Evolutionary conservation across 2,329 filamentous ascomycete genomes (phyloP).

Genomic region (Rhinocladiella mackenziei): DNA sequence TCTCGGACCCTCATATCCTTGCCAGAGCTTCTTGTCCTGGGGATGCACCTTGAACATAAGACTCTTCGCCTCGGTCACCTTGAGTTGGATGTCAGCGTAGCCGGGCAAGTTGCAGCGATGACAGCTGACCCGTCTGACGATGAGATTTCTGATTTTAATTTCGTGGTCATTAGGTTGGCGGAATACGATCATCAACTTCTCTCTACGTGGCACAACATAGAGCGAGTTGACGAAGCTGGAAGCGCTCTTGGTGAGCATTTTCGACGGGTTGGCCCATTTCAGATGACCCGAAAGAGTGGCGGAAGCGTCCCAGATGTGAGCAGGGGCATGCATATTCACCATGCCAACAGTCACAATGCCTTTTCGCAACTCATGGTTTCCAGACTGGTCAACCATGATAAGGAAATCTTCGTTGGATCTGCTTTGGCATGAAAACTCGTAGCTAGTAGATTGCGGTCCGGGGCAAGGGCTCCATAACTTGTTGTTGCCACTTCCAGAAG

Average conservation of each 20-base stretch:
- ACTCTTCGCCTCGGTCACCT: constrained; percentile 40
- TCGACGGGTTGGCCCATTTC: constrained; percentile 27
- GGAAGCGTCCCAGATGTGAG: constrained; percentile 40
- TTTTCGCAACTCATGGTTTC: constrained; percentile 31
- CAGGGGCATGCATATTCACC: constrained; percentile 40
- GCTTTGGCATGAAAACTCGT: constrained; percentile 41
- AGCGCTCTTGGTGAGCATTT: constrained; percentile 32
- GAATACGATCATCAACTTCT: constrained; percentile 32
- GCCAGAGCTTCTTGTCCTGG: constrained; percentile 30
- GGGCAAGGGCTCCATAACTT: constrained; percentile 16
- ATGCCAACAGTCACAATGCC: constrained; percentile 32
- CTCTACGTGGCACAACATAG: constrained; percentile 33
- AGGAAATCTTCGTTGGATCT: constrained; percentile 33
- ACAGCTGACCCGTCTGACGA: constrained; percentile 13
- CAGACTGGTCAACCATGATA: constrained; percentile 35
- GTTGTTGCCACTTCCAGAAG: constrained; percentile 13
- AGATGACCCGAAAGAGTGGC: constrained; percentile 32
- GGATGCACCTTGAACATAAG: constrained; percentile 31
- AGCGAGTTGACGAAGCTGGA: constrained; percentile 35
- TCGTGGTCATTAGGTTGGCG: constrained; percentile 27
- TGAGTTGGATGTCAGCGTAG: constrained; percentile 22
- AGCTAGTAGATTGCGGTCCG: constrained; percentile 28
- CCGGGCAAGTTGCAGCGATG: constrained; percentile 32
- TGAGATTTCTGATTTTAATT: constrained; percentile 21
- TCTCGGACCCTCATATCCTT: constrained; percentile 30